Evolutionary conservation across 805 yeast genomes (phyloP).

Genomic region (Schwanniomyces sp.): DNA sequence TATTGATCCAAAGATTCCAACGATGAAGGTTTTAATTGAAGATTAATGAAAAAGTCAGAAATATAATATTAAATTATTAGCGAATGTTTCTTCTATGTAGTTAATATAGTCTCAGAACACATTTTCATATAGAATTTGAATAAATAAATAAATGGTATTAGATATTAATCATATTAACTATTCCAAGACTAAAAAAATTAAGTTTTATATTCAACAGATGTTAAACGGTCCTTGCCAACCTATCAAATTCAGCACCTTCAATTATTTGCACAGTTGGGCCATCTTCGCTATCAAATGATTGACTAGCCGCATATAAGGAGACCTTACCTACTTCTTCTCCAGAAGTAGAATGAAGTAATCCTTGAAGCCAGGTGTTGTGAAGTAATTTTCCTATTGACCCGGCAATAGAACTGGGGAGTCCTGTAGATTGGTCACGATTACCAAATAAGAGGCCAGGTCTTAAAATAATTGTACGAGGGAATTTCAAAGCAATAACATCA

Average conservation of each 20-base stretch:
- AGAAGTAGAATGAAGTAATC: conserved; percentile 43
- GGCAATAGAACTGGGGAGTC: conserved; percentile 30
- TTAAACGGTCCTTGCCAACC: not conserved
- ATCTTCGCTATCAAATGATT: conserved; percentile 11
- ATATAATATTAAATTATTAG: not conserved
- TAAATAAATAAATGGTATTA: no score
- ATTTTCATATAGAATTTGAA: no score
- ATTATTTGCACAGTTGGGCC: conserved; percentile 21
- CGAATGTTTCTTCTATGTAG: no score
- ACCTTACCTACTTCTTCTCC: conserved; percentile 68
- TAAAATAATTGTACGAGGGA: conserved; percentile 70
- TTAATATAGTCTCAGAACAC: no score
- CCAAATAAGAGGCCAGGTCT: conserved; percentile 80
- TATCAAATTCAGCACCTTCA: not conserved
- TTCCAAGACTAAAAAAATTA: not conserved
- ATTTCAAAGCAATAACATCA: conserved; percentile 58
- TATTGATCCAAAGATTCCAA: conserved; percentile 19
- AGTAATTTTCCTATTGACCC: conserved; percentile 15
- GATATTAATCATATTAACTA: no score
- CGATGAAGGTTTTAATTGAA: conserved; percentile 16
- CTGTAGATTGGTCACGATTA: conserved; percentile 47
- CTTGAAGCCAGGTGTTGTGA: conserved; percentile 4
- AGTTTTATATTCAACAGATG: not conserved
- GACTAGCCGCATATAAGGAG: conserved; percentile 43
- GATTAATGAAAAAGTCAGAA: conserved; percentile 3